Conservation (phyloP, 306 rosid genomes). For the Vachellia collinsii region DNA sequence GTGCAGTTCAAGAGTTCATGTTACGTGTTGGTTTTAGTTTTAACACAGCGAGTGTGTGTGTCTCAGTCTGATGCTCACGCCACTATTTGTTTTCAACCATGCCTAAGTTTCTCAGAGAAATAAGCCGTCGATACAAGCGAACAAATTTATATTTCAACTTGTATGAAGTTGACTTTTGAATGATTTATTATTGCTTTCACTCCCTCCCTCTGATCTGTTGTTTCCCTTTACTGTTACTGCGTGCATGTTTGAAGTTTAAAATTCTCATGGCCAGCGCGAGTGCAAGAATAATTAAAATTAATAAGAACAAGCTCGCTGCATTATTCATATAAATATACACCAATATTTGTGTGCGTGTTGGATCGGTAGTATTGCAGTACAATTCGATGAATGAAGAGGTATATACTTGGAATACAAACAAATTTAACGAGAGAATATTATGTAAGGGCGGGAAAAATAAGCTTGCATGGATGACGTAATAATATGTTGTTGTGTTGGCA, state of each 20-base stretch:
- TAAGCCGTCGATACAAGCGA: background rate
- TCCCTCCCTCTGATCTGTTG: background rate
- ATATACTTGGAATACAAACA: background rate
- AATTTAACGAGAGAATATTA: background rate
- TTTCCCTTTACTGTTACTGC: background rate
- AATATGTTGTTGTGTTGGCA: background rate
- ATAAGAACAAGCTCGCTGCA: background rate
- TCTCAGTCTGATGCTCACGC: background rate
- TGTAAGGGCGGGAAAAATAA: background rate
- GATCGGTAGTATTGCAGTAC: background rate
- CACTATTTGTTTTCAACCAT: background rate
- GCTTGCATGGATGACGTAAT: background rate
- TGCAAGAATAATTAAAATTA: background rate
- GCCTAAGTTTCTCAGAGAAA: background rate
- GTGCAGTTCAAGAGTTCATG: background rate
- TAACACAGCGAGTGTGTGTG: background rate
- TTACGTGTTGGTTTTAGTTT: background rate
- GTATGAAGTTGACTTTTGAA: background rate
- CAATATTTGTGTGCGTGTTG: background rate
- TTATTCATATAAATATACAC: background rate
- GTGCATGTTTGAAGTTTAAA: background rate
- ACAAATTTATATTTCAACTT: background rate
- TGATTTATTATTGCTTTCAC: no score
- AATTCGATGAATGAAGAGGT: background rate
- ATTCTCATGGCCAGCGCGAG: background rate